These are phyloP conservation scores for Neonectria sp. DNA, from an alignment of 2,329 filamentous ascomycete species.

Conservation along the genomic window DNA sequence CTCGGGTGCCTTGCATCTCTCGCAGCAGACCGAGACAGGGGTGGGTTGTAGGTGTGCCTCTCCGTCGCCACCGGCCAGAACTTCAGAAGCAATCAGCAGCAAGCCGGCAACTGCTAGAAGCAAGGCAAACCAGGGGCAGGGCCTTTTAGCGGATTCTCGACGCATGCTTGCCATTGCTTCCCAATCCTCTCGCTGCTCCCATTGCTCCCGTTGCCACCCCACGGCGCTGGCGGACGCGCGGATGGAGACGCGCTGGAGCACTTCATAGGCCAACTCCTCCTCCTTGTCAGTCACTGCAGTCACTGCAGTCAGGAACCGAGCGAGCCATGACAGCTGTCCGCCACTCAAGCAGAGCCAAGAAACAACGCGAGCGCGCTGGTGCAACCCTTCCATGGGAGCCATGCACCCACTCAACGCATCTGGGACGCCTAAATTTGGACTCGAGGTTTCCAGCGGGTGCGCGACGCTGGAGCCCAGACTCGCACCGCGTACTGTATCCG, in stretches of 20 bases:
- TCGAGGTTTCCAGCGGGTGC: neutral
- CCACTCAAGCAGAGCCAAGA: slow-evolving; percentile 4
- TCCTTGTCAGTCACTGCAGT: neutral
- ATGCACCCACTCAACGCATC: slow-evolving; percentile 29
- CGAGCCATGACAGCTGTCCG: slow-evolving; percentile 32
- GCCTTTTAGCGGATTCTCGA: slow-evolving; percentile 6
- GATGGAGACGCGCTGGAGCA: slow-evolving; percentile 31
- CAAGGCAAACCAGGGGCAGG: slow-evolving; percentile 11
- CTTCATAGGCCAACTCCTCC: slow-evolving; percentile 41
- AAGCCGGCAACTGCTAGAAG: slow-evolving; percentile 5
- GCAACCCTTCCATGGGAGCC: slow-evolving; percentile 13
- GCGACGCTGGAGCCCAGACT: neutral
- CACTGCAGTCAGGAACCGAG: slow-evolving; percentile 29
- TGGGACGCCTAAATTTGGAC: slow-evolving; percentile 8
- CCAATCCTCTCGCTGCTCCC: neutral
- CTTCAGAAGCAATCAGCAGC: neutral
- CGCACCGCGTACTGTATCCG: neutral
- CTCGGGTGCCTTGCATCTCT: slow-evolving; percentile 24
- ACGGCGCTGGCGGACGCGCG: slow-evolving; percentile 30
- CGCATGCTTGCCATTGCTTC: slow-evolving; percentile 13
- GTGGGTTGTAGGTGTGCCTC: neutral
- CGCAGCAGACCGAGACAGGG: slow-evolving; percentile 17
- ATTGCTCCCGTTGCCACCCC: slow-evolving; percentile 11
- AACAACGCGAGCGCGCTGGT: slow-evolving; percentile 1
- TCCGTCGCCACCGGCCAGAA: slow-evolving; percentile 5